phyloP scores from a whole-genome alignment of 2,329 filamentous ascomycete genomes.

The Aspergillus clavatus region DNA sequence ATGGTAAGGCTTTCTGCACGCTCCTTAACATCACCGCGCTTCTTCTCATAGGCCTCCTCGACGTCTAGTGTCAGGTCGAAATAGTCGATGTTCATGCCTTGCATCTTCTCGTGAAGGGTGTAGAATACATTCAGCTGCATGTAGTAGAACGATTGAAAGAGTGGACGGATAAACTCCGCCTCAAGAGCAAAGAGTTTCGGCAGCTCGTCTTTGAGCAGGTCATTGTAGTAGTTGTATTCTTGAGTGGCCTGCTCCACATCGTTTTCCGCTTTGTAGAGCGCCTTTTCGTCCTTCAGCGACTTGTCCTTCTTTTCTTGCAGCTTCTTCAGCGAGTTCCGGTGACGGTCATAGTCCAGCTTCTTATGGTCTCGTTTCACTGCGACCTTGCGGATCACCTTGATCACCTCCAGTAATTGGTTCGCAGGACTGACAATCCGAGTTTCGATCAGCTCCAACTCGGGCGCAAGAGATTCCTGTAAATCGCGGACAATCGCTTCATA shows the following conservation, averaged over 20 bases:
- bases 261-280: conserved; percentile 89
- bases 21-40: conserved; percentile 83
- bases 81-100: conserved; percentile 93
- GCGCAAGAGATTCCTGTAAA: conserved; percentile 78
- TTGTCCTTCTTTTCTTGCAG: conserved; percentile 97
- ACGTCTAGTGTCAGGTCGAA: conserved; percentile 90
- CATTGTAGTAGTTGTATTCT: conserved; percentile 97
- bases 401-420: conserved; percentile 86
- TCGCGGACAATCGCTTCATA: conserved; percentile 90
- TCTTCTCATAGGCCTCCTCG: conserved; percentile 83
- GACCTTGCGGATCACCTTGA: conserved; percentile 91
- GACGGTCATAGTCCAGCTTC: conserved; percentile 91
- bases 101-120: conserved; percentile 96
- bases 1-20: conserved; percentile 81
- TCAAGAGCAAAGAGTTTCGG: conserved; percentile 88
- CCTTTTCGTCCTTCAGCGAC: conserved; percentile 93
- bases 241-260: conserved; percentile 88
- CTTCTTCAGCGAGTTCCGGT: conserved; percentile 79
- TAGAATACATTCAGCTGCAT: conserved; percentile 99
- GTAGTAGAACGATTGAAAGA: conserved; percentile 99
- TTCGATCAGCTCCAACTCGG: conserved; percentile 97
- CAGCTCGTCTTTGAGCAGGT: conserved; percentile 90
- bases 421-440: conserved; percentile 84
- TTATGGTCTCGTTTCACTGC: conserved; percentile 92
- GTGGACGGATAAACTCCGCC: conserved; percentile 87